phyloP scores from a whole-genome alignment of 768 basidiomycete genomes.

The Coprinopsis sp. region DNA sequence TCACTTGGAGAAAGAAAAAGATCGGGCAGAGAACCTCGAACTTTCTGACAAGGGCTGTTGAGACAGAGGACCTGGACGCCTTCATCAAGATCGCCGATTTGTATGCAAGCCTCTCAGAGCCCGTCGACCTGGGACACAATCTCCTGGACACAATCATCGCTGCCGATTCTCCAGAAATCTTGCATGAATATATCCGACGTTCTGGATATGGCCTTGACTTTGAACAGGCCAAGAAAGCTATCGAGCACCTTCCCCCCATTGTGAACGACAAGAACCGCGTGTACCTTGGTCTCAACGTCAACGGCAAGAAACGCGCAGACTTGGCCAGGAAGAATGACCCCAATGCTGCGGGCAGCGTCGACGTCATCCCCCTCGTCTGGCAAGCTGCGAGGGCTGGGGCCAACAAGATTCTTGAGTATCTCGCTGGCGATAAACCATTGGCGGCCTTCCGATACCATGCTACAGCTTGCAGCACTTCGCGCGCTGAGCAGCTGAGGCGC shows the following conservation, averaged over 20 bases:
- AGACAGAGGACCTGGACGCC: constrained; percentile 44
- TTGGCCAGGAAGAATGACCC: constrained; percentile 49
- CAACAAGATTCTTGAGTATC: constrained; percentile 40
- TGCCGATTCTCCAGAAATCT: constrained; percentile 42
- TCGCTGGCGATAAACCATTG: constrained; percentile 40
- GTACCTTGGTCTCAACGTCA: constrained; percentile 58
- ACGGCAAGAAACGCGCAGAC: constrained; percentile 59
- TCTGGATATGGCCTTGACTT: constrained; percentile 40
- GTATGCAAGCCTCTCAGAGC: constrained; percentile 31
- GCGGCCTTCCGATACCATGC: constrained; percentile 50
- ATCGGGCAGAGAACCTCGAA: constrained; percentile 11
- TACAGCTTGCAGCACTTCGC: constrained; percentile 34
- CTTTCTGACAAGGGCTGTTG: constrained; percentile 32
- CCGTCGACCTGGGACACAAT: constrained; percentile 18
- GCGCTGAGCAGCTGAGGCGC: constrained; percentile 38
- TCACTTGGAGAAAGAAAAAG: background rate
- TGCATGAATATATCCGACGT: constrained; percentile 54
- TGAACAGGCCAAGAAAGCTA: constrained; percentile 19
- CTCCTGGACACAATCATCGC: constrained; percentile 27
- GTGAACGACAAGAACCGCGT: constrained; percentile 36
- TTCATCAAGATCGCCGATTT: constrained; percentile 46
- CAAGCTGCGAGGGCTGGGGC: constrained; percentile 31
- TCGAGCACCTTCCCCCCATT: constrained; percentile 19
- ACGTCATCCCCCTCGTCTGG: constrained; percentile 37
- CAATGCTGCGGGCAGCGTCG: constrained; percentile 23